Evolutionary conservation across 768 basidiomycete genomes (phyloP), one percentile per base, ranked within the genome.

Genomic region (Termitomyces sp.): DNA sequence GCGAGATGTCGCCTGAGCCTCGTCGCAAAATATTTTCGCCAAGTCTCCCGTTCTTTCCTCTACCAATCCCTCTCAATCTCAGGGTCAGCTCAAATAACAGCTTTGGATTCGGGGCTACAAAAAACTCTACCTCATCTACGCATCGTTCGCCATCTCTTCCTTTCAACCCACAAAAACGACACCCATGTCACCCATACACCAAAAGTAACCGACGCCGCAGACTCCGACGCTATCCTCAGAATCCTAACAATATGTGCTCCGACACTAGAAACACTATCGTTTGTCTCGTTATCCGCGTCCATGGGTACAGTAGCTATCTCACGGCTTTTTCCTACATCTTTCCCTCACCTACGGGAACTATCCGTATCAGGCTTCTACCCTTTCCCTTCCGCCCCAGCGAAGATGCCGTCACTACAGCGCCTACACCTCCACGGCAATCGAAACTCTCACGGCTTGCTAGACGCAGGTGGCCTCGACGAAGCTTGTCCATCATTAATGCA

Each of bases 311-410:
- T 71, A 6, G 60, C 77, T 42, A 70, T 82, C 44, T 74, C 75
- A 5, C 67, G 72, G 25, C 66, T 82, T 40, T 81, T 80, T 65
- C 71, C 75, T 16, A 68, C 69, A 9, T 52, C 66, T 2, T 77
- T 80, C 51, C 81, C 80, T 0, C 58, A 56, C 27, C 69, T 83
- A 1, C 63, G 59, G 27, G 72, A 72, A 31, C 75, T 83, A 56
- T 67, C 76, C 5, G 61, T 82, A 2, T 72, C 73, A 3, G 82
- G 81, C 1, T 77, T 77, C 60, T 83, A 83, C 64, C 78, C 81
- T 7, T 81, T 76, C 59, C 80, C 78, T 2, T 73, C 72, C 19
- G 53, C 68, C 0, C 60, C 71, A 4, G 59, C 62, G 14, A 69
- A 64, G 31, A 66, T 79, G 65, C 79, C 81, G 8, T 57, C 46